Conservation (phyloP, 768 basidiomycete species). For the Tricholoma flavovirens region DNA sequence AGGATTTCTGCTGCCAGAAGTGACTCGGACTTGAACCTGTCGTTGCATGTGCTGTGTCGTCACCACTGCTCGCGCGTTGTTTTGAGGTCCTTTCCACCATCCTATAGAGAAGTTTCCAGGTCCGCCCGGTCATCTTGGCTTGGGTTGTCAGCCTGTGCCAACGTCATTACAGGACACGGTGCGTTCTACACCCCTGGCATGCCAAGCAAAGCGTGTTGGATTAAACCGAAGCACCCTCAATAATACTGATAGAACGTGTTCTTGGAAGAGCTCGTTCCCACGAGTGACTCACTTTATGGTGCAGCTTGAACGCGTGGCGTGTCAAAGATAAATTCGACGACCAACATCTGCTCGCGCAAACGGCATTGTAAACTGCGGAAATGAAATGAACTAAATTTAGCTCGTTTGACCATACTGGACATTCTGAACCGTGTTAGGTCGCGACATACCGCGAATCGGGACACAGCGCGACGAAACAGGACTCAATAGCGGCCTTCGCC, state of each 20-base stretch:
- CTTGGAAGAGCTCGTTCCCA: neutral
- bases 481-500: neutral
- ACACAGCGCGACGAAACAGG: neutral
- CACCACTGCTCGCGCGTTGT: too few species aligned
- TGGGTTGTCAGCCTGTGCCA: neutral
- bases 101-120: neutral
- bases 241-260: neutral
- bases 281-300: neutral
- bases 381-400: neutral
- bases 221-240: neutral
- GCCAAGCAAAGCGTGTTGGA: neutral
- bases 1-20: constrained; percentile 20
- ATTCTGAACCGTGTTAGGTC: neutral
- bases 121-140: neutral
- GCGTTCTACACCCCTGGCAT: neutral
- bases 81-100: too few species aligned
- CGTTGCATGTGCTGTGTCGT: too few species aligned
- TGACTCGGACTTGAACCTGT: too few species aligned
- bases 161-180: neutral
- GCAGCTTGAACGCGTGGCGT: neutral
- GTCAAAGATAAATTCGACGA: neutral
- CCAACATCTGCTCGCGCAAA: neutral
- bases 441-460: neutral
- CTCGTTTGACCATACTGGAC: neutral
- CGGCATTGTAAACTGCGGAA: neutral